Evolutionary conservation across 768 basidiomycete genomes (phyloP).

Genomic region (Suillus weaverae): DNA sequence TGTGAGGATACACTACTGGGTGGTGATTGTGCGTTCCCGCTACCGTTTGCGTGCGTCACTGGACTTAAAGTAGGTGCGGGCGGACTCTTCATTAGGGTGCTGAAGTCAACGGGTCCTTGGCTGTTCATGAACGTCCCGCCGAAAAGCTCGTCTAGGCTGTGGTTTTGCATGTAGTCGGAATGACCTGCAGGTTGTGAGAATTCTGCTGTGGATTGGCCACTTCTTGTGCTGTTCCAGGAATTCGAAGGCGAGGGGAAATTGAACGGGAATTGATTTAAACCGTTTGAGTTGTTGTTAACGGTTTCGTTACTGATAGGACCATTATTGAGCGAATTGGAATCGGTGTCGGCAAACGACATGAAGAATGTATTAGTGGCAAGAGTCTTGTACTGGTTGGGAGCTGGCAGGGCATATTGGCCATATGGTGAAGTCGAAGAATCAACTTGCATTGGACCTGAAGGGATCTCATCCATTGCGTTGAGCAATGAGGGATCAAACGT

Average conservation of each 20-base stretch:
- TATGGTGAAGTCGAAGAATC: slow-evolving; percentile 51
- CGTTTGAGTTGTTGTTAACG: slow-evolving; percentile 14
- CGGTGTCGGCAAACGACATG: slow-evolving; percentile 74
- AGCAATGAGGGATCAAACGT: slow-evolving; percentile 71
- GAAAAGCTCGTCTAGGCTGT: slow-evolving; percentile 46
- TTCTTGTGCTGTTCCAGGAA: slow-evolving; percentile 22
- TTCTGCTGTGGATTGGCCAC: slow-evolving; percentile 30
- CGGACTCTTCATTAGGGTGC: slow-evolving; percentile 32
- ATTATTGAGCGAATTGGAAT: slow-evolving; percentile 35
- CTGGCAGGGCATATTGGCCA: slow-evolving; percentile 46
- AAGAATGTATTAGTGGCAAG: slow-evolving; percentile 83
- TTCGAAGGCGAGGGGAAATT: slow-evolving; percentile 40
- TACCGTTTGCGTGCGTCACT: slow-evolving; percentile 44
- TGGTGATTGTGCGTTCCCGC: slow-evolving; percentile 16
- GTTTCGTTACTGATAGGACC: slow-evolving; percentile 10
- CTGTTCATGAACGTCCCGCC: slow-evolving; percentile 38
- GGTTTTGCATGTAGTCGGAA: slow-evolving; percentile 26
- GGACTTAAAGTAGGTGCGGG: slow-evolving; percentile 46
- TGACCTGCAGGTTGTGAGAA: slow-evolving; percentile 21
- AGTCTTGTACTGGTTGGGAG: slow-evolving; percentile 64
- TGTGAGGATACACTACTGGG: slow-evolving; percentile 19
- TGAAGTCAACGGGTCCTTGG: slow-evolving; percentile 36
- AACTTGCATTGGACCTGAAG: slow-evolving; percentile 54
- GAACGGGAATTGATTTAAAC: slow-evolving; percentile 46
- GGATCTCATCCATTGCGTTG: slow-evolving; percentile 62